phyloP scores from a whole-genome alignment of 2,329 filamentous ascomycete genomes.

The Fusarium devonianum region DNA sequence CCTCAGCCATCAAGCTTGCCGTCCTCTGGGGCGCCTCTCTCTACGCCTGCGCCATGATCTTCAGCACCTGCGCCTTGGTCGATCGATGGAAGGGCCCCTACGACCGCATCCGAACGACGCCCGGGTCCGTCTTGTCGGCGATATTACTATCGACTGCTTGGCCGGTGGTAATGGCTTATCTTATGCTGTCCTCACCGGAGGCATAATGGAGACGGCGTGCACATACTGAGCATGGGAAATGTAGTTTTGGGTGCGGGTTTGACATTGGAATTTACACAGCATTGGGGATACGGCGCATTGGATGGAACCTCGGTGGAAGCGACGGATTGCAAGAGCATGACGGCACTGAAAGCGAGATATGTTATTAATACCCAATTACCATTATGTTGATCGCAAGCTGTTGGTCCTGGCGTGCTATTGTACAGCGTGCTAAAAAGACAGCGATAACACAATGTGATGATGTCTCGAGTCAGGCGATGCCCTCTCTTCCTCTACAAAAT shows the following conservation, averaged over 20 bases:
- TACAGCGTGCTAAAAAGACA: too few relatives aligned
- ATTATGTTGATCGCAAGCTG: too few relatives aligned
- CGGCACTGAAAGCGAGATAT: slow-evolving; percentile 26
- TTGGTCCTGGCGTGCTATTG: too few relatives aligned
- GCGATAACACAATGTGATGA: too few relatives aligned
- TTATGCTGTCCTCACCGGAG: slow-evolving; percentile 37
- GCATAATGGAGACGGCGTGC: neutral
- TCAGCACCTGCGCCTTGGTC: slow-evolving; percentile 51
- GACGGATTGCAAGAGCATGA: too few relatives aligned
- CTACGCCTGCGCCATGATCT: slow-evolving; percentile 52
- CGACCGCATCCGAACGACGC: slow-evolving; percentile 44
- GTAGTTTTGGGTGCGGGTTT: neutral
- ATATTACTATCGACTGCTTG: slow-evolving; percentile 46
- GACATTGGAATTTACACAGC: slow-evolving; percentile 5
- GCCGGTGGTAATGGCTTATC: slow-evolving; percentile 48
- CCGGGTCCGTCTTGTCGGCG: slow-evolving; percentile 43
- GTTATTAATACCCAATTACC: too few relatives aligned
- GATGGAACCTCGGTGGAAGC: slow-evolving; percentile 1
- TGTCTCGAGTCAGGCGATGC: too few relatives aligned
- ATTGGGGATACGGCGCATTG: slow-evolving; percentile 21
- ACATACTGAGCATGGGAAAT: neutral
- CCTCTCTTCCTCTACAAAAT: too few relatives aligned
- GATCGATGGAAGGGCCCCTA: slow-evolving; percentile 52
- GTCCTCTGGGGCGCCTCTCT: slow-evolving; percentile 47
- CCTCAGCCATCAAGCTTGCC: slow-evolving; percentile 44